phyloP scores from a whole-genome alignment of 164 flowering plant species.

The Hamamelis virginiana region DNA sequence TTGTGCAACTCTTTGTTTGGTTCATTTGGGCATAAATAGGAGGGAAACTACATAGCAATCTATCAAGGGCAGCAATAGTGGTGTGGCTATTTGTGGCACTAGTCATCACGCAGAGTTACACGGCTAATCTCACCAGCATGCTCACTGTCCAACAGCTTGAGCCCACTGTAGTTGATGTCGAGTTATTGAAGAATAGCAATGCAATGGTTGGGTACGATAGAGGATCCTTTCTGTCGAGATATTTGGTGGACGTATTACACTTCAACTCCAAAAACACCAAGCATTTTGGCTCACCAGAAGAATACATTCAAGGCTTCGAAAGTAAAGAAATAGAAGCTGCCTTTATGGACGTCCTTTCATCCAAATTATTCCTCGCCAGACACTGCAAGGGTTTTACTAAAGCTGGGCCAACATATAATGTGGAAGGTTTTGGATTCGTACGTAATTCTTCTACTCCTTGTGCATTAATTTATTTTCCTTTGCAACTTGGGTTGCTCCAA shows the following conservation, averaged over 20 bases:
- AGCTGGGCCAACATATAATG: conserved; percentile 26
- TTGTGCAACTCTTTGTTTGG: background rate
- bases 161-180: conserved; percentile 13
- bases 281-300: conserved; percentile 8
- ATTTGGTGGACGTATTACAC: conserved; percentile 20
- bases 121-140: conserved; percentile 32
- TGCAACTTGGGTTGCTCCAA: no score
- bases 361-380: conserved; percentile 31
- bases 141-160: conserved; percentile 25
- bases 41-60: conserved; percentile 27
- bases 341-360: conserved; percentile 25
- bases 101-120: conserved; percentile 30
- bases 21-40: conserved; percentile 17
- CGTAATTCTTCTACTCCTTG: no score
- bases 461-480: no score
- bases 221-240: conserved; percentile 18
- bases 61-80: conserved; percentile 26
- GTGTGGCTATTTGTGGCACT: conserved; percentile 36
- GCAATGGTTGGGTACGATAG: conserved; percentile 24
- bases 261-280: conserved; percentile 19
- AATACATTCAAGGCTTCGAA: conserved; percentile 17
- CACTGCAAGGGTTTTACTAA: conserved; percentile 29
- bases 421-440: conserved; percentile 57
- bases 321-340: conserved; percentile 29
- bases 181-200: conserved; percentile 13